These are phyloP conservation scores for Rhodotorula mucilaginosa DNA, from an alignment of 1,284 basidiomycete genomes.

Conservation along the genomic window DNA sequence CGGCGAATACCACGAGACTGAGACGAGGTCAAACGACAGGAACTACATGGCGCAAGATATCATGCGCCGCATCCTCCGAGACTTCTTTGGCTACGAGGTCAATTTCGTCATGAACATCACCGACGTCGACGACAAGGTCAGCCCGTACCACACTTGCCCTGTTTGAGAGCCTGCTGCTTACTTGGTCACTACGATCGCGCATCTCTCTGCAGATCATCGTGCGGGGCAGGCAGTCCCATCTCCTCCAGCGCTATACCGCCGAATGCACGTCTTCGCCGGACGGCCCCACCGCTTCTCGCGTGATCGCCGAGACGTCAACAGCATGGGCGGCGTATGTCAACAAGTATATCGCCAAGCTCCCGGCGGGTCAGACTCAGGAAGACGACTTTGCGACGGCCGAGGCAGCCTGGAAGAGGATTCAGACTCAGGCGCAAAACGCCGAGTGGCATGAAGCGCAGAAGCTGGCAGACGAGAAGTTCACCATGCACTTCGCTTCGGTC, in stretches of 20 bases:
- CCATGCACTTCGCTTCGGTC: conserved; percentile 75
- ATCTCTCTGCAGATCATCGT: conserved; percentile 71
- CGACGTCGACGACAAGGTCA: conserved; percentile 98
- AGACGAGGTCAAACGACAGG: conserved; percentile 53
- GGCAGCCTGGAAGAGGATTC: conserved; percentile 58
- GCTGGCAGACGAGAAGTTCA: conserved; percentile 82
- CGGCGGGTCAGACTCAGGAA: conserved; percentile 53
- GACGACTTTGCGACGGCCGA: conserved; percentile 54
- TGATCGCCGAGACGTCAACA: conserved; percentile 61
- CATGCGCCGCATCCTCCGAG: conserved; percentile 83
- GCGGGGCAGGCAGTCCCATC: conserved; percentile 78
- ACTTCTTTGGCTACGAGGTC: conserved; percentile 96
- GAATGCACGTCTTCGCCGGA: conserved; percentile 46
- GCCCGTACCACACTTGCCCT: conserved; percentile 33
- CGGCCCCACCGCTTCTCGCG: conserved; percentile 51
- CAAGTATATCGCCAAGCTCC: conserved; percentile 61
- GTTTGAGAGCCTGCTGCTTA: not conserved
- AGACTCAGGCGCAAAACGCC: conserved; percentile 54
- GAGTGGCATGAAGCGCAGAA: conserved; percentile 67
- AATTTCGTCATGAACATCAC: conserved; percentile 99
- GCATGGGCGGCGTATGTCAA: conserved; percentile 67
- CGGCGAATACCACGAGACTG: no score
- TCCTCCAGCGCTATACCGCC: conserved; percentile 59
- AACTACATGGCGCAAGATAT: conserved; percentile 99
- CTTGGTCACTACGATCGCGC: not conserved